Evolutionary conservation across 352 stramenopile genomes (phyloP).

Genomic region (Globisporangium cylindrosporum): DNA sequence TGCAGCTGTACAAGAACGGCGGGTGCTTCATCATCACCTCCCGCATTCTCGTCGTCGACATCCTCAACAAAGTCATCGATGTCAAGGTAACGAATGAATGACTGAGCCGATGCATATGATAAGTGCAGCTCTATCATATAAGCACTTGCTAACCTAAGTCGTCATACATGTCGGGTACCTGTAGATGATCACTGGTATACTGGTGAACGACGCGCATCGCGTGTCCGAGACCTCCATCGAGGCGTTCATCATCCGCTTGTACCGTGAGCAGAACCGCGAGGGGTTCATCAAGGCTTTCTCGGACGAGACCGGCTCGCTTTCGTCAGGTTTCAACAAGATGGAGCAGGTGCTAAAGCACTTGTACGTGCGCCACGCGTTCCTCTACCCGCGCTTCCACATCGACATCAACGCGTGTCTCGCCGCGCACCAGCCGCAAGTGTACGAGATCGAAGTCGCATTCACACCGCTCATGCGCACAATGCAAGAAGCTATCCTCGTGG

Average conservation of each 20-base stretch:
- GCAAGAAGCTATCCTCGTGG: constrained; percentile 92
- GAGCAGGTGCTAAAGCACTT: constrained; percentile 95
- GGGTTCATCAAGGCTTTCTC: constrained; percentile 98
- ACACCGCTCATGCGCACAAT: constrained; percentile 92
- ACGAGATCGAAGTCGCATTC: constrained; percentile 92
- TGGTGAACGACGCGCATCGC: constrained; percentile 93
- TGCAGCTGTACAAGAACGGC: constrained; percentile 90
- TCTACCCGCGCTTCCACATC: constrained; percentile 97
- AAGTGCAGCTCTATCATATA: not conserved
- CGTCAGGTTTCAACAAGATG: constrained; percentile 92
- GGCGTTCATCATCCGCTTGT: constrained; percentile 96
- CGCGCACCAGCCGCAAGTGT: constrained; percentile 85
- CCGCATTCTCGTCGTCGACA: constrained; percentile 96
- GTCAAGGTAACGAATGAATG: constrained; percentile 18
- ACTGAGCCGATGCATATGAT: not conserved
- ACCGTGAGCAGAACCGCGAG: constrained; percentile 79
- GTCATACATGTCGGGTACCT: too few species aligned
- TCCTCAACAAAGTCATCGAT: constrained; percentile 88
- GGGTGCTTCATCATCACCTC: constrained; percentile 94
- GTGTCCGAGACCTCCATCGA: constrained; percentile 94
- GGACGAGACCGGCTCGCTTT: constrained; percentile 90
- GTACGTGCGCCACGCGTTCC: constrained; percentile 89
- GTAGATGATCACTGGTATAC: constrained; percentile 87
- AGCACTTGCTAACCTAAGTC: not conserved
- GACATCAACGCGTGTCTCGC: constrained; percentile 86